Conservation (phyloP, 257 asterid species). For the Mitragyna speciosa region DNA sequence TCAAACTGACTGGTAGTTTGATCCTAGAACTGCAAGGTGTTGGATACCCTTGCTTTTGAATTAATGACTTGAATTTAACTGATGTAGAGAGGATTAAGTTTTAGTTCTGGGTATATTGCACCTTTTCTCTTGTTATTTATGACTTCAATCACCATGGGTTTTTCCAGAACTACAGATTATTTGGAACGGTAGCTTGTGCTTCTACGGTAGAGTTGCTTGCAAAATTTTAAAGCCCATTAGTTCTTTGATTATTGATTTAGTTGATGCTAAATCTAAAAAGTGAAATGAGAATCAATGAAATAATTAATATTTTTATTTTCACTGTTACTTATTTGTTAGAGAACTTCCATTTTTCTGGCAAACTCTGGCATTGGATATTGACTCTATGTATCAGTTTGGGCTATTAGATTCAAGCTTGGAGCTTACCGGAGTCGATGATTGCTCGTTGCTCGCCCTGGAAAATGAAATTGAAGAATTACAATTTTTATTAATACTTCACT, state of each 20-base stretch:
- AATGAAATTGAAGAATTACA: no score
- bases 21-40: constrained; percentile 2
- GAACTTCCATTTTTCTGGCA: no score
- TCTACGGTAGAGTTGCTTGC: not conserved
- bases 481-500: no score
- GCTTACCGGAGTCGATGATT: no score
- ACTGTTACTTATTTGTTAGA: no score
- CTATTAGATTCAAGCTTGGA: no score
- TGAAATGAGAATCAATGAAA: no score
- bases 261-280: no score
- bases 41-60: not conserved
- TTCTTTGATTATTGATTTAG: not conserved
- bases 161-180: not conserved
- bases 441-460: no score
- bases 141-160: not conserved
- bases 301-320: no score
- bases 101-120: not conserved
- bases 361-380: no score
- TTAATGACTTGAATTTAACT: not conserved
- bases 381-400: no score
- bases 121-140: not conserved
- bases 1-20: constrained; percentile 6
- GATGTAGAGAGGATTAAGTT: not conserved
- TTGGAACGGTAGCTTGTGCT: not conserved
- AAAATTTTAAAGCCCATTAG: not conserved